Base-by-base conservation (phyloP, 2,329 filamentous ascomycete species). In the Fusarium gaditjirri region DNA sequence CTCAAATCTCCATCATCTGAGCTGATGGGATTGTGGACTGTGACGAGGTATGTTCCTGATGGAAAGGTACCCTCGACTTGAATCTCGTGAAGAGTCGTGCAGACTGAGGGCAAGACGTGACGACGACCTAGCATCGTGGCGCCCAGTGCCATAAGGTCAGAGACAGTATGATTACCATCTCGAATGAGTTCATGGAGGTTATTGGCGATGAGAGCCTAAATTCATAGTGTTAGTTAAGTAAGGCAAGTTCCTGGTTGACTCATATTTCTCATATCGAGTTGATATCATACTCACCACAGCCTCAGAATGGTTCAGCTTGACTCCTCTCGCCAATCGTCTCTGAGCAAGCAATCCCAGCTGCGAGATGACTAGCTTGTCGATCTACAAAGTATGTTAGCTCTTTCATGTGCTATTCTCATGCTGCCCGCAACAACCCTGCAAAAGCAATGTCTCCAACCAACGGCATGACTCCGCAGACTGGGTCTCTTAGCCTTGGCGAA, bases 131-230 rank as follows among this genome's bases (percentile, higher is more conserved):
- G 92, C 91, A 98, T 95, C 60, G 93, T 95, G 76, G 93, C 91
- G 76, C 95, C 95, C 71, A 97, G 89, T 68, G 90, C 86, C 95
- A 98, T 98, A 79, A 98, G 93, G 81, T 97, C 94, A 42, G 95
- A 92, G 59, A 98, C 95, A 19, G 89, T 93, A 84, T 98, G 94
- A 75, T 92, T 91, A 80, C 95, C 95, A 95, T 98, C 95, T 81
- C 95, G 95, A 81, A 98, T 97, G 77, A 98, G 91, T 88, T 98
- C 95, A 82, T 98, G 95, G 54, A 98, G 88, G 81, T 95, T 95
- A 80, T 90, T 94, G 70, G 95, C 91, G 78, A 98, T 97, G 74
- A 95, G 88, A 33, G 92, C 92, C 91, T 93, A 44, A 27, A 14
- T 49, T 27, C 21, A 52, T 36, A 35, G 61, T 66, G 46, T 71